Base-by-base conservation (phyloP, 1,139 yeast genomes). In the Waltiozyma sp. region DNA sequence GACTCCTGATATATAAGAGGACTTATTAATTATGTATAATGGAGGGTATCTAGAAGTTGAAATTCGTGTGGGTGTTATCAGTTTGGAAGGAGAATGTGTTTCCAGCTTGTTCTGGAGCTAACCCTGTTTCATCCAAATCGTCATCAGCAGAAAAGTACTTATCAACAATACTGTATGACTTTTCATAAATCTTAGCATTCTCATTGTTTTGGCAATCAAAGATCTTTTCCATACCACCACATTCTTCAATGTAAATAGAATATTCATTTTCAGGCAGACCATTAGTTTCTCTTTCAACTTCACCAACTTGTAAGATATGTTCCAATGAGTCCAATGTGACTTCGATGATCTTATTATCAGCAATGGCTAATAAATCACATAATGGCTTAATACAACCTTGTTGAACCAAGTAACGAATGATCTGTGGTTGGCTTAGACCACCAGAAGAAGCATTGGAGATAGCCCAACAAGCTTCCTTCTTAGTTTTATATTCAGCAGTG, bases 401-500 rank as follows among this genome's bases (percentile, higher is more conserved):
- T 55, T 73, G 72, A 37, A 91, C 98, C 55, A 91, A 75, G 65
- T 88, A 91, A 55, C 91, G 77, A 55, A 91, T 89, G 63, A 88
- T 96, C 44, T 88, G 96, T 8, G 98, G 97, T 62, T 80, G 83
- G 40, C 83, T 73, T 54, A 88, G 72, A 33, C 96, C 97, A 56
- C 98, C 97, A 18, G 96, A 84, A 18, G 96, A 85, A 38, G 98
- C 98, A 62, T 91, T 91, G 33, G 97, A 88, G 55, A 91, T 84
- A 34, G 97, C 98, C 98, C 98, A 91, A 71, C 98, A 89, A 11
- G 98, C 98, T 69, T 91, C 98, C 66, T 91, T 91, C 64, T 87
- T 85, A 38, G 97, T 91, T 69, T 87, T 88, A 70, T 87, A 89
- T 60, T 91, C 98, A 49, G 95, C 96, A 46, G 76, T 73, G 43